phyloP scores from a whole-genome alignment of 805 yeast species.

The Yarrowia sp. region DNA sequence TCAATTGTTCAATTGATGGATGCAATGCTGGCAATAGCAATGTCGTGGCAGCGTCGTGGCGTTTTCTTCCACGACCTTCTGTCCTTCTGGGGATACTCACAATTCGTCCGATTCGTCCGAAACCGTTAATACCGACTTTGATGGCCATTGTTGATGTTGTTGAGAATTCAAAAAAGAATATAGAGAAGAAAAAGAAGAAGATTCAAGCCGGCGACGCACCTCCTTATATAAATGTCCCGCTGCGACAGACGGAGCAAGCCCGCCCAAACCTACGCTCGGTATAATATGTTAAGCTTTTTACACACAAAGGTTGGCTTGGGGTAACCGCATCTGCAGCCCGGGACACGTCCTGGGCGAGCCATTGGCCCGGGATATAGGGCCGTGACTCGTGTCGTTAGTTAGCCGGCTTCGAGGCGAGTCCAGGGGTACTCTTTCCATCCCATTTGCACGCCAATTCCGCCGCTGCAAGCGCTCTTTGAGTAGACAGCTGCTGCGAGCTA shows the following conservation, averaged over 20 bases:
- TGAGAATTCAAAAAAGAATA: constrained; percentile 6
- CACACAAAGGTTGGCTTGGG: constrained; percentile 22
- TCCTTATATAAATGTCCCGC: constrained; percentile 16
- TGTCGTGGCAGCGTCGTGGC: background rate
- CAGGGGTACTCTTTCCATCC: background rate
- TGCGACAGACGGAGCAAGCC: constrained; percentile 22
- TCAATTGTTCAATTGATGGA: background rate
- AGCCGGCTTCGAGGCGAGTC: background rate
- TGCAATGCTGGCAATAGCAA: no score
- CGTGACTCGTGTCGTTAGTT: background rate
- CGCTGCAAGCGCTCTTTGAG: background rate
- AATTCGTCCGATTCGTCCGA: constrained; percentile 92
- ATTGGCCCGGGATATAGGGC: background rate
- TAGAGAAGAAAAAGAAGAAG: background rate
- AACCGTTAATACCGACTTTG: constrained; percentile 88
- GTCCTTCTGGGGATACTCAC: constrained; percentile 37
- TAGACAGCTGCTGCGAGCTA: background rate
- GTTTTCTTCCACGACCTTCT: constrained; percentile 1
- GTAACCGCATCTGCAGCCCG: background rate
- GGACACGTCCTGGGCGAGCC: background rate
- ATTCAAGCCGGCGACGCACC: background rate
- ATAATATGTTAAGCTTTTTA: constrained; percentile 22
- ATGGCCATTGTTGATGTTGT: constrained; percentile 41
- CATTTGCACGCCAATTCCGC: background rate
- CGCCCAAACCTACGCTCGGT: constrained; percentile 20